phyloP scores from a whole-genome alignment of 2,329 filamentous ascomycete genomes.

The Blumeria graminis region DNA sequence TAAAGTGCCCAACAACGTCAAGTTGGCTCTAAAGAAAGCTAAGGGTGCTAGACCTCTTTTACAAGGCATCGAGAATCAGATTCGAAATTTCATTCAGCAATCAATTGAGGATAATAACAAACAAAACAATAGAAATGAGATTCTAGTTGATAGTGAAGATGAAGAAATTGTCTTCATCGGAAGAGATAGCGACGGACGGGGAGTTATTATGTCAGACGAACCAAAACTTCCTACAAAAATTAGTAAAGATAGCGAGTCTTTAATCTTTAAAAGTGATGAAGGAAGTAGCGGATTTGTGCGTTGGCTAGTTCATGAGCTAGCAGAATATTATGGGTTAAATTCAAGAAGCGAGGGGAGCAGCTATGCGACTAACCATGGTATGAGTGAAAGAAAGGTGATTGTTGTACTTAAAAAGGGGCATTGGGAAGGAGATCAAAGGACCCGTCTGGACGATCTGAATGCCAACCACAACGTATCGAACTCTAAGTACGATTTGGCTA shows the following conservation, averaged over 20 bases:
- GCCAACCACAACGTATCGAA: too few species aligned
- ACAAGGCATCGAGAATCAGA: slow-evolving; percentile 62
- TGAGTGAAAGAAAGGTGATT: slow-evolving; percentile 23
- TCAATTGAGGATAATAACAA: slow-evolving; percentile 12
- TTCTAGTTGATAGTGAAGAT: slow-evolving; percentile 31
- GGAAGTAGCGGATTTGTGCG: slow-evolving; percentile 44
- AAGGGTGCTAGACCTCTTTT: slow-evolving; percentile 56
- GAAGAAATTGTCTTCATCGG: slow-evolving; percentile 86
- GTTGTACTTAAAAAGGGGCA: too few species aligned
- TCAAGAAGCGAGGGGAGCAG: slow-evolving; percentile 22
- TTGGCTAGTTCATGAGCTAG: slow-evolving; percentile 22
- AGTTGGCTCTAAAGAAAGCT: slow-evolving; percentile 56
- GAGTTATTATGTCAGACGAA: slow-evolving; percentile 27
- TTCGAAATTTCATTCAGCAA: slow-evolving; percentile 45
- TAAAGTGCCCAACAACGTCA: slow-evolving; percentile 55
- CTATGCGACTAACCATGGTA: slow-evolving; percentile 23
- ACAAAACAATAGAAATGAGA: slow-evolving; percentile 10
- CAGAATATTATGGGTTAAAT: slow-evolving; percentile 3
- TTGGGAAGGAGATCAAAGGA: too few species aligned
- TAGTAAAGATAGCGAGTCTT: slow-evolving; percentile 32
- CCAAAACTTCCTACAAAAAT: slow-evolving; percentile 27
- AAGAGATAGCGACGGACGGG: slow-evolving; percentile 20
- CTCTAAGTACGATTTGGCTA: too few species aligned
- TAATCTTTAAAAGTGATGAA: slow-evolving; percentile 61
- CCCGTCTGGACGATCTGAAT: too few species aligned